phyloP scores from a whole-genome alignment of 2,329 filamentous ascomycete genomes.

The Pseudogymnoascus sp. region DNA sequence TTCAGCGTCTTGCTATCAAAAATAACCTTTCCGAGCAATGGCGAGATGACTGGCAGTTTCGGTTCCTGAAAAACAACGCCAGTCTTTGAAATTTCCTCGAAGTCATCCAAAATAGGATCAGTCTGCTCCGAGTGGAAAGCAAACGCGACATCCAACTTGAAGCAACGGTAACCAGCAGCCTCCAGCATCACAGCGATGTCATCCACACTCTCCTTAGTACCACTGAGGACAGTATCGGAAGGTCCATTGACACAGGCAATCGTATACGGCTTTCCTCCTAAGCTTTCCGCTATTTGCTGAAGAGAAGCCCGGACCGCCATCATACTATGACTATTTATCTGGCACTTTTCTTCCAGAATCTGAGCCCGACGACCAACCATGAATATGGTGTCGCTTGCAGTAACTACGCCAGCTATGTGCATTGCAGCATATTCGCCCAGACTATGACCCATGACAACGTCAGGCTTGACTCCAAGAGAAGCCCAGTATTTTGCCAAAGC shows the following conservation, averaged over 20 bases:
- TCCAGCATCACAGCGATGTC: conserved; percentile 39
- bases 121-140: conserved; percentile 59
- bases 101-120: conserved; percentile 50
- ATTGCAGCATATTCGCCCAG: conserved; percentile 67
- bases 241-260: conserved; percentile 68
- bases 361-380: conserved; percentile 59
- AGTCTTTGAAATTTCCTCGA: conserved; percentile 42
- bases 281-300: conserved; percentile 38
- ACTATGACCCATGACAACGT: conserved; percentile 50
- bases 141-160: conserved; percentile 53
- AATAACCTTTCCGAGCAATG: conserved; percentile 53
- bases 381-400: conserved; percentile 60
- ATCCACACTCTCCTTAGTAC: conserved; percentile 45
- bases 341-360: conserved; percentile 56
- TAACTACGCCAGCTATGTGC: conserved; percentile 59
- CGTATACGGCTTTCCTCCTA: conserved; percentile 35
- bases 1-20: conserved; percentile 46
- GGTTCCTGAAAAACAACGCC: conserved; percentile 47
- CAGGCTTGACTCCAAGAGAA: conserved; percentile 45
- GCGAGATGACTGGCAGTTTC: conserved; percentile 55
- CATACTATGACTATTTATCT: conserved; percentile 58
- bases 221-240: conserved; percentile 61
- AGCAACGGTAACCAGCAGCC: conserved; percentile 46
- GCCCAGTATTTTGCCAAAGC: conserved; percentile 45
- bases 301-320: conserved; percentile 40